Evolutionary conservation across 768 basidiomycete species (phyloP), one percentile per base, ranked within the genome.

Genomic region (Kwoniella sp.): DNA sequence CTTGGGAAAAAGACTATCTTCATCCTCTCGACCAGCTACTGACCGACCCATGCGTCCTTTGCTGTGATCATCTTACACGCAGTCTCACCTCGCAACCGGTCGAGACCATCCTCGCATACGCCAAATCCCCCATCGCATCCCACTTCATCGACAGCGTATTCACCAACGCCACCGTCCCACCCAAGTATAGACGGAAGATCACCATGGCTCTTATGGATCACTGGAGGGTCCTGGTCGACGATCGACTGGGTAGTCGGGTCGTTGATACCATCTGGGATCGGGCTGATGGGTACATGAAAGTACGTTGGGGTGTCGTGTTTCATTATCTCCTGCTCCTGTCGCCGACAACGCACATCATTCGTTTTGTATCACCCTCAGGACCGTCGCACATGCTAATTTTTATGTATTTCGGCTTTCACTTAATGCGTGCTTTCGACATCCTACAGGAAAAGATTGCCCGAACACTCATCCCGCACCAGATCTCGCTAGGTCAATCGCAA

Each of bases 231-330:
- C 87, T 99, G 34, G 90, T 90, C 4, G 90, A 94, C 76, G 92
- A 97, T 77, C 87, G 90, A 51, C 87, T 96, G 68, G 96, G 96
- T 51, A 92, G 91, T 73, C 85, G 92, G 53, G 88, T 98, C 0
- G 91, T 86, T 4, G 95, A 94, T 73, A 87, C 89, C n/a, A 91
- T 90, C 70, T 98, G 93, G 92, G 87, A 85, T 0, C 87, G 86
- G 67, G 88, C 90, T n/a, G 96, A 99, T 81, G 89, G 91, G 0
- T 97, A 90, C 81, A 85, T 96, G 69, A 93, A 90, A 84, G 93
- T 93, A 66, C 25, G 84, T 54, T 20, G 11, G 12, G 52, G 13
- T 8, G 13, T 25, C 8, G 9, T 5, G 28, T 9, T 22, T 20
- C 26, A 9, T 58, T 31, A 26, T 13, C 20, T 41, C 38, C 22